Conservation (phyloP, 192 early-diverging fungal genomes). For the Gaertneriomyces sp. region DNA sequence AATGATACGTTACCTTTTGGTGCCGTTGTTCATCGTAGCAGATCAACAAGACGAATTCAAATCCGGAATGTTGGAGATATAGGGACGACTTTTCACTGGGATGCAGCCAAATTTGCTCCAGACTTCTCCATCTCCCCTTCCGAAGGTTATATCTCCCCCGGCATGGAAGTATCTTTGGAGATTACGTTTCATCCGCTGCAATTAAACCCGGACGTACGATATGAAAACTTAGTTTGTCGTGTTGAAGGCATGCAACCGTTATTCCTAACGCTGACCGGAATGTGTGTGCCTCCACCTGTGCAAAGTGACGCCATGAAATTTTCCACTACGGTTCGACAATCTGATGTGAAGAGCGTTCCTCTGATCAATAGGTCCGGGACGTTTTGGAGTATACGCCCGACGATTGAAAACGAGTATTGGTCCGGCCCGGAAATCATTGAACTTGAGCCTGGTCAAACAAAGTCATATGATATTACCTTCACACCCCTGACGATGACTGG, state of each 20-base stretch:
- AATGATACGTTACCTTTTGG: constrained; percentile 62
- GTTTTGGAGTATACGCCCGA: constrained; percentile 53
- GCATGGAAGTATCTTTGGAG: constrained; percentile 59
- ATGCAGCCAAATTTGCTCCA: constrained; percentile 41
- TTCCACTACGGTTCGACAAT: constrained; percentile 49
- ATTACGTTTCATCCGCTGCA: constrained; percentile 56
- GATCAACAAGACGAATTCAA: constrained; percentile 48
- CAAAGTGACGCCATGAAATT: constrained; percentile 59
- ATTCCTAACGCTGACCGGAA: constrained; percentile 53
- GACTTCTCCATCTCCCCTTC: constrained; percentile 57
- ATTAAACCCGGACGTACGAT: constrained; percentile 53
- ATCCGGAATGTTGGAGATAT: constrained; percentile 58
- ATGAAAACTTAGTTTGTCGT: constrained; percentile 48
- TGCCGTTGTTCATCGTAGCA: constrained; percentile 56
- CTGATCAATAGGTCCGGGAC: constrained; percentile 46
- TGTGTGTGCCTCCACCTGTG: constrained; percentile 52
- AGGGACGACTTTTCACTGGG: constrained; percentile 55
- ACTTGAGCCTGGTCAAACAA: constrained; percentile 52
- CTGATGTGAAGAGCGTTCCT: constrained; percentile 49
- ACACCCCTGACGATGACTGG: constrained; percentile 48
- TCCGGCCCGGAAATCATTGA: constrained; percentile 50
- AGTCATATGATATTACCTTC: constrained; percentile 54
- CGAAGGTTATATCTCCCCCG: constrained; percentile 63
- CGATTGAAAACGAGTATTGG: constrained; percentile 61
- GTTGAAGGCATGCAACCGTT: constrained; percentile 47